Evolutionary conservation across 148 eudicot genomes (phyloP).

Genomic region (Camellia japonica): DNA sequence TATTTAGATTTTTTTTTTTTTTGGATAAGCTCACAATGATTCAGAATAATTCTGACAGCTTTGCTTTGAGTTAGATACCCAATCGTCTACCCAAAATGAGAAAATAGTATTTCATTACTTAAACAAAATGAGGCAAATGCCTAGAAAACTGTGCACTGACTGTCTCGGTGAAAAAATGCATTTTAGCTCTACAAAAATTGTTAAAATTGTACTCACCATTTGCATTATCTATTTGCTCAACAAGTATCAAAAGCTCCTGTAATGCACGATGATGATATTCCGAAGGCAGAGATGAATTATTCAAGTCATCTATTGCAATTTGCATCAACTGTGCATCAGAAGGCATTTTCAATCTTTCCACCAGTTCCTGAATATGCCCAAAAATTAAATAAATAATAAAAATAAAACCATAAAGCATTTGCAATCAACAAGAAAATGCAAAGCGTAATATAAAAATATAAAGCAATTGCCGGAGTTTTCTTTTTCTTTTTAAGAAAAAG

Average conservation of each 20-base stretch:
- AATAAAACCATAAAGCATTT: neutral
- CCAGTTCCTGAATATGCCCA: constrained; percentile 55
- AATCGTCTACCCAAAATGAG: neutral
- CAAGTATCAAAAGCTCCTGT: constrained; percentile 79
- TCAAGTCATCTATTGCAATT: constrained; percentile 78
- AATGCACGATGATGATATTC: constrained; percentile 74
- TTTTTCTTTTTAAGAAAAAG: neutral
- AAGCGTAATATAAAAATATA: neutral
- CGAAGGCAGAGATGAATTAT: constrained; percentile 65
- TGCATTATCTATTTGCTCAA: constrained; percentile 92
- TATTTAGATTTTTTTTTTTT: too few species aligned
- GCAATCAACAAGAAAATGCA: neutral
- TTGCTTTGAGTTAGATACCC: neutral
- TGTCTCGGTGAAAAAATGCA: neutral
- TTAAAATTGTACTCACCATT: constrained; percentile 48
- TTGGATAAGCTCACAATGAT: neutral
- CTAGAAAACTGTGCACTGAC: neutral
- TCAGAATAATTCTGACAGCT: neutral
- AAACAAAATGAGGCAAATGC: neutral
- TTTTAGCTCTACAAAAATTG: neutral
- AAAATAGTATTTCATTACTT: neutral
- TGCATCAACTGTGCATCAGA: constrained; percentile 90
- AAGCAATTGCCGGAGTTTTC: neutral
- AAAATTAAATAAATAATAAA: constrained; percentile 1
- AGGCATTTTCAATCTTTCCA: constrained; percentile 79